Evolutionary conservation across 2,329 filamentous ascomycete genomes (phyloP).

Genomic region (Trichoderma arundinaceum): DNA sequence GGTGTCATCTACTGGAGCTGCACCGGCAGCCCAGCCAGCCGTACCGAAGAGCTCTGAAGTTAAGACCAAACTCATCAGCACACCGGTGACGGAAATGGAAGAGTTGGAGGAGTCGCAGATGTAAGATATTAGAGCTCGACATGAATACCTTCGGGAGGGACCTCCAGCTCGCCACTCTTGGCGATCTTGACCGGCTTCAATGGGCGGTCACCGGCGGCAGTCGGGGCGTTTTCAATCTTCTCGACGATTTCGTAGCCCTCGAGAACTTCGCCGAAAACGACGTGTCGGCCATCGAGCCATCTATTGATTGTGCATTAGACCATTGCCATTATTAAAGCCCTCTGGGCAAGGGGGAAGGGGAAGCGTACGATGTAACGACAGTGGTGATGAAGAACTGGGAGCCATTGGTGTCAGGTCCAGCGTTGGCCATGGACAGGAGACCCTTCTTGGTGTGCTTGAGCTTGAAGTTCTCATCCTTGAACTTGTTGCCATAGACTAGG

Average conservation of each 20-base stretch:
- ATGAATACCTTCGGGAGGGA: conserved; percentile 91
- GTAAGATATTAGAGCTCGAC: conserved; percentile 71
- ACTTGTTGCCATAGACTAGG: conserved; percentile 79
- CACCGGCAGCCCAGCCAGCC: conserved; percentile 35
- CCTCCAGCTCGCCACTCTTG: conserved; percentile 83
- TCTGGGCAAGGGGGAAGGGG: neutral
- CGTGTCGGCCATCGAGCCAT: conserved; percentile 84
- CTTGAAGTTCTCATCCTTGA: conserved; percentile 94
- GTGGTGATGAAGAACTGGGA: conserved; percentile 94
- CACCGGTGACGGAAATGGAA: conserved; percentile 39
- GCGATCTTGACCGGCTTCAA: conserved; percentile 72
- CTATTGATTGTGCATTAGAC: conserved; percentile 45
- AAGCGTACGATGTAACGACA: conserved; percentile 70
- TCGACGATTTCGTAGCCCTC: conserved; percentile 83
- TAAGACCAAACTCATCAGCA: conserved; percentile 45
- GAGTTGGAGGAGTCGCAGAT: conserved; percentile 32
- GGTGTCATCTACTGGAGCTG: conserved; percentile 31
- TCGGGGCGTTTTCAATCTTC: conserved; percentile 76
- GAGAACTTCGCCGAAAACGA: conserved; percentile 87
- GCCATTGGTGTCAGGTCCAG: conserved; percentile 84
- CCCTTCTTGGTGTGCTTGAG: conserved; percentile 88
- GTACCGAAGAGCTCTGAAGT: conserved; percentile 41
- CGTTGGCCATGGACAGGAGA: conserved; percentile 83
- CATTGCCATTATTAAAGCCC: conserved; percentile 14
- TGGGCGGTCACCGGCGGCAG: conserved; percentile 71